phyloP scores from a whole-genome alignment of 2,329 filamentous ascomycete species.

The Pseudogymnoascus sp. region DNA sequence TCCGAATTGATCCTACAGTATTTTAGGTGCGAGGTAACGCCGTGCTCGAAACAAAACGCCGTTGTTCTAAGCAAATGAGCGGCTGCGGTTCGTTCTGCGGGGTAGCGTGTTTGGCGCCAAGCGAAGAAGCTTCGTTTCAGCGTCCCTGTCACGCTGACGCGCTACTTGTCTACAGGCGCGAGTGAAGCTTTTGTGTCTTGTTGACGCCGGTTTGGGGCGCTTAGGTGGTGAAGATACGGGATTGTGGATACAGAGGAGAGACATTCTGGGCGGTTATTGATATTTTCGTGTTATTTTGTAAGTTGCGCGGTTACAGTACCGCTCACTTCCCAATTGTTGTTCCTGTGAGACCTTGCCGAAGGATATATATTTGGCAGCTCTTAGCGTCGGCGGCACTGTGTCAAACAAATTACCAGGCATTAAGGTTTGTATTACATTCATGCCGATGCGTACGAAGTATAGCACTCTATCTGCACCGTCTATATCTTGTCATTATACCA shows the following conservation, averaged over 20 bases:
- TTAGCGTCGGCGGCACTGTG: constrained; percentile 6
- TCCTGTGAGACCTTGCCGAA: background rate
- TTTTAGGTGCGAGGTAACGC: constrained; percentile 4
- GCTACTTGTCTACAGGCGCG: background rate
- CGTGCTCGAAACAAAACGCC: background rate
- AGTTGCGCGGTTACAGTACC: background rate
- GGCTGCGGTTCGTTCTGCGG: background rate
- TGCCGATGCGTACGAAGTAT: background rate
- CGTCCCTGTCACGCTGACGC: background rate
- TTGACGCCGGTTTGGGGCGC: background rate
- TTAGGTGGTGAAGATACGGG: background rate
- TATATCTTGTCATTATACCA: constrained; percentile 5
- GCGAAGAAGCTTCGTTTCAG: background rate
- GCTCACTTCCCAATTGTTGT: background rate
- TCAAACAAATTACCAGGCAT: background rate
- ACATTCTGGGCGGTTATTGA: background rate
- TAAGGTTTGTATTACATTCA: constrained; percentile 5
- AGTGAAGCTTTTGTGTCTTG: background rate
- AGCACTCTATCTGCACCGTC: background rate
- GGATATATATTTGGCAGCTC: background rate
- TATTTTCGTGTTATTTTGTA: background rate
- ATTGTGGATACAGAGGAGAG: constrained; percentile 1
- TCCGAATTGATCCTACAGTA: background rate
- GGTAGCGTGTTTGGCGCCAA: constrained; percentile 6
- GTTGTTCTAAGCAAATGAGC: background rate